Percentiles rank a stretch among this genome's conserved stretches.
phyloP scores from a whole-genome alignment of 805 yeast species.

The Hanseniaspora hatyaiensis region DNA sequence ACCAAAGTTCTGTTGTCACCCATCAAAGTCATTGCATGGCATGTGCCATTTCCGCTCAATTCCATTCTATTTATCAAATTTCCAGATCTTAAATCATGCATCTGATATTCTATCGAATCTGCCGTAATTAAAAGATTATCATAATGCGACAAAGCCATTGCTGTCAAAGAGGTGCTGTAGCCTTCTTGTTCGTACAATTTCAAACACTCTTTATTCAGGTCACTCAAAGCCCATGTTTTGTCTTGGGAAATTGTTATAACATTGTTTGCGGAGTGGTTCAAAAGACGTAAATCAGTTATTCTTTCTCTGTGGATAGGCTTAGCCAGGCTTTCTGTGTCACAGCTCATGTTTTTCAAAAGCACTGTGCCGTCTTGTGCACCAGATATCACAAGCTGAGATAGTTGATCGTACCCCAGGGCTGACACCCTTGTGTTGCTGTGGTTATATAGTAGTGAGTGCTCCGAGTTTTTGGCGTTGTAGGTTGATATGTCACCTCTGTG shows the following conservation, averaged over 20 bases:
- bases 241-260: slow-evolving; percentile 3
- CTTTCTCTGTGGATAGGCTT: slow-evolving; percentile 1
- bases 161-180: neutral
- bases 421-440: slow-evolving; percentile 10
- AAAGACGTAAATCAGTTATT: neutral
- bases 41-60: neutral
- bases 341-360: neutral
- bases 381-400: neutral
- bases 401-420: neutral
- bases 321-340: neutral
- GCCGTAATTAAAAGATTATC: slow-evolving; percentile 4
- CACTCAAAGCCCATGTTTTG: slow-evolving; percentile 3
- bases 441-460: neutral
- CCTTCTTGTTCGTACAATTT: slow-evolving; percentile 8
- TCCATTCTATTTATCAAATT: neutral
- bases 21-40: slow-evolving; percentile 3
- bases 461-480: neutral
- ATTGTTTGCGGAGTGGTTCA: neutral
- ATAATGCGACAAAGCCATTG: neutral
- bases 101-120: neutral
- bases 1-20: neutral
- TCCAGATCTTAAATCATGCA: slow-evolving; percentile 12
- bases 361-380: slow-evolving; percentile 11
- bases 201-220: neutral
- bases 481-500: slow-evolving; percentile 5